These are phyloP conservation scores for Hericium coralloides DNA, from an alignment of 768 basidiomycete species.

Conservation along the genomic window DNA sequence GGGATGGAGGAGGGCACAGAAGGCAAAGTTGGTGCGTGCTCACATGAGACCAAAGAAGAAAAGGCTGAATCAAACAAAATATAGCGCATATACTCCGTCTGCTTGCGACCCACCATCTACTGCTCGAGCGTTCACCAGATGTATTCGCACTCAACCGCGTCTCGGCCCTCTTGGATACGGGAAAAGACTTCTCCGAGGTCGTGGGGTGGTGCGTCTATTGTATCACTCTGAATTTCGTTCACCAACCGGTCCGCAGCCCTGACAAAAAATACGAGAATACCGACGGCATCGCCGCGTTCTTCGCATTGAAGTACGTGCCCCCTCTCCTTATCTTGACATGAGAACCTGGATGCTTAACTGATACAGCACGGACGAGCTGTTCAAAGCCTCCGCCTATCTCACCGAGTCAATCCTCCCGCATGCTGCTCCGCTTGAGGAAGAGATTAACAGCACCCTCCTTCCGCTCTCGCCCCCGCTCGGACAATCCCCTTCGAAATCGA, in stretches of 20 bases:
- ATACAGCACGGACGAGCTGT: slow-evolving; percentile 62
- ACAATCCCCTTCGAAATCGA: no score
- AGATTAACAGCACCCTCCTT: not conserved
- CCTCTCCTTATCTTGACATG: not conserved
- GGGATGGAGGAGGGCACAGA: not conserved
- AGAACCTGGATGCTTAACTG: not conserved
- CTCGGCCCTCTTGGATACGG: slow-evolving; percentile 60
- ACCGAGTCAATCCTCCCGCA: slow-evolving; percentile 39
- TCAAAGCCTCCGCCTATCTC: slow-evolving; percentile 68
- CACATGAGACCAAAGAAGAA: not conserved
- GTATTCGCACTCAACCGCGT: slow-evolving; percentile 67
- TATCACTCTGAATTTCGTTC: not conserved
- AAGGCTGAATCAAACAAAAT: not conserved
- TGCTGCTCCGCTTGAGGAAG: not conserved
- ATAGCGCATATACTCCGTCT: slow-evolving; percentile 66
- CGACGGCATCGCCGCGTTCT: slow-evolving; percentile 60
- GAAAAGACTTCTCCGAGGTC: slow-evolving; percentile 44
- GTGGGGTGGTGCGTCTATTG: slow-evolving; percentile 32
- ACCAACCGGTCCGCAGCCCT: slow-evolving; percentile 28
- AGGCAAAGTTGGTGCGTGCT: not conserved
- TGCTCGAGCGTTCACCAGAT: slow-evolving; percentile 59
- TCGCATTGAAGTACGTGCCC: slow-evolving; percentile 51
- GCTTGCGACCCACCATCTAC: slow-evolving; percentile 71
- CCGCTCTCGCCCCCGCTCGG: not conserved
- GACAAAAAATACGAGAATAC: slow-evolving; percentile 58